Conservation (phyloP, 164 flowering plant species). For the Dillenia turbinata region DNA sequence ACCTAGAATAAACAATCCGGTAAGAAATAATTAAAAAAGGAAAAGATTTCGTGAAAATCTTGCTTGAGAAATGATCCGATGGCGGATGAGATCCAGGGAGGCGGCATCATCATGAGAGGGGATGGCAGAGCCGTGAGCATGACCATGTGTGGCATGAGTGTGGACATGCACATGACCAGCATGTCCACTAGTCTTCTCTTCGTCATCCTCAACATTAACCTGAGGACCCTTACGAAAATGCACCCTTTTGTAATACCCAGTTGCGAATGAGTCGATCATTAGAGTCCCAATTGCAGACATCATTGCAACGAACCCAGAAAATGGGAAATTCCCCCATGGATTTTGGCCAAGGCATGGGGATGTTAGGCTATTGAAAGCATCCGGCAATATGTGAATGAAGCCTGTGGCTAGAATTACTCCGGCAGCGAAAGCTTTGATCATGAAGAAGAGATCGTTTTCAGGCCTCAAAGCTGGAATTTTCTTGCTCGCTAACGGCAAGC, state of each 20-base stretch:
- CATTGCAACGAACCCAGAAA: slow-evolving; percentile 39
- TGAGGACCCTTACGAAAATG: slow-evolving; percentile 5
- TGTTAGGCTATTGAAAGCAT: slow-evolving; percentile 19
- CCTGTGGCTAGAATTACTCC: slow-evolving; percentile 41
- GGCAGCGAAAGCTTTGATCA: slow-evolving; percentile 41
- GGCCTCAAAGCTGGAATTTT: slow-evolving; percentile 20
- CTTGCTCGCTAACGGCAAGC: slow-evolving; percentile 27
- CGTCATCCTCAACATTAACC: slow-evolving; percentile 10
- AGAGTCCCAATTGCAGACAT: slow-evolving; percentile 26
- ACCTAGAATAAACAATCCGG: too few species aligned
- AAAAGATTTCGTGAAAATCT: background rate
- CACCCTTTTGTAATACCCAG: slow-evolving; percentile 21
- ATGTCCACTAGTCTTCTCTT: slow-evolving; percentile 17
- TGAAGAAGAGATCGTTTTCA: slow-evolving; percentile 31
- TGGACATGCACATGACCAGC: slow-evolving; percentile 39
- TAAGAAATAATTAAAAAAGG: background rate
- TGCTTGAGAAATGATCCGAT: slow-evolving; percentile 46
- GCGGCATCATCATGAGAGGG: background rate
- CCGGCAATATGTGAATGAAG: slow-evolving; percentile 33
- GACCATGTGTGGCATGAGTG: slow-evolving; percentile 41
- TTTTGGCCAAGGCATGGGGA: slow-evolving; percentile 23
- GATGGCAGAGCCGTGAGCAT: slow-evolving; percentile 37
- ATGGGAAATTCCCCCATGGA: slow-evolving; percentile 34
- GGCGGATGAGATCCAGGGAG: slow-evolving; percentile 20
- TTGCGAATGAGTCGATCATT: slow-evolving; percentile 28